phyloP scores from a whole-genome alignment of 768 basidiomycete species.

The Boletellus emodensis region DNA sequence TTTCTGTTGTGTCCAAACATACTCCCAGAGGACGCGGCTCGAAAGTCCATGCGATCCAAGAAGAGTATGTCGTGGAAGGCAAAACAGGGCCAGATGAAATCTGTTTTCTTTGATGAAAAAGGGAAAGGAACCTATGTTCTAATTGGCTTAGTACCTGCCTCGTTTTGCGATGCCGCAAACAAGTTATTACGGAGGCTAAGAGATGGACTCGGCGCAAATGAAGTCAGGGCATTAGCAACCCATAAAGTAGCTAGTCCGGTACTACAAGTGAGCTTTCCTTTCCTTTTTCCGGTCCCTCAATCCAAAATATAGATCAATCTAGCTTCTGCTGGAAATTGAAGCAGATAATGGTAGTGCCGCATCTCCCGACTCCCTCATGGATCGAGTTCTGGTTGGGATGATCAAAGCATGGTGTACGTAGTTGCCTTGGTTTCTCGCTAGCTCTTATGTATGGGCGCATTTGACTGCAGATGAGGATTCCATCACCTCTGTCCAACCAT shows the following conservation, averaged over 20 bases:
- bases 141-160: conserved; percentile 35
- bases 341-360: conserved; percentile 58
- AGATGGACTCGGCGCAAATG: conserved; percentile 57
- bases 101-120: conserved; percentile 56
- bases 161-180: conserved; percentile 45
- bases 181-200: conserved; percentile 50
- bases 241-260: conserved; percentile 75
- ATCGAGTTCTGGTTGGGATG: conserved; percentile 71
- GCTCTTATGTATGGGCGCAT: not conserved
- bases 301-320: conserved; percentile 6
- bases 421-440: not conserved
- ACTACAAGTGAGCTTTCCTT: conserved; percentile 50
- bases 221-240: conserved; percentile 71
- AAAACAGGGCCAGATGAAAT: conserved; percentile 76
- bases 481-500: conserved; percentile 41
- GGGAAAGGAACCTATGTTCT: conserved; percentile 32
- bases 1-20: conserved; percentile 67
- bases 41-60: conserved; percentile 66
- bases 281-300: conserved; percentile 5
- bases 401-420: conserved; percentile 61
- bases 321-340: conserved; percentile 86
- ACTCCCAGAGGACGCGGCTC: conserved; percentile 36
- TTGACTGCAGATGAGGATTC: conserved; percentile 38
- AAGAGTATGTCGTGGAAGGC: conserved; percentile 81
- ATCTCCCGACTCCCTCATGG: conserved; percentile 70